phyloP scores from a whole-genome alignment of 2,329 filamentous ascomycete species.

The Talaromyces sp. region DNA sequence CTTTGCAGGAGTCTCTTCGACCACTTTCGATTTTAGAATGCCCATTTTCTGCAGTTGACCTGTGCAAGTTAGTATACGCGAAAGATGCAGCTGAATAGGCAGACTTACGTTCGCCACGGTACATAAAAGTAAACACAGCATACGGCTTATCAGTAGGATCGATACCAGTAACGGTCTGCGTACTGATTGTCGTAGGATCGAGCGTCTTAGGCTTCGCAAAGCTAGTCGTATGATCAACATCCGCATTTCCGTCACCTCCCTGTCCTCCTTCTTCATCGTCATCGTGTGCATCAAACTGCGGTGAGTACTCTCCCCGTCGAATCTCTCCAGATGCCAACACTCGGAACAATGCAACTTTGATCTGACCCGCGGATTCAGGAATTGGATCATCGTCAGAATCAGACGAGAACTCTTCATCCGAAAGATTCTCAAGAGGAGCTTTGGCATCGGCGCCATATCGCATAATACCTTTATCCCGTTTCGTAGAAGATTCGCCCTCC shows the following conservation, averaged over 20 bases:
- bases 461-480: constrained; percentile 57
- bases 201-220: constrained; percentile 95
- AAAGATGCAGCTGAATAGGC: not conserved
- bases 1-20: constrained; percentile 55
- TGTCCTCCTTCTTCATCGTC: constrained; percentile 71
- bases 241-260: constrained; percentile 59
- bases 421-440: constrained; percentile 68
- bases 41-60: constrained; percentile 97
- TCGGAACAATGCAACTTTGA: constrained; percentile 95
- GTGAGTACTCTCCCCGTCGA: constrained; percentile 95
- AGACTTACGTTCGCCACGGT: constrained; percentile 83
- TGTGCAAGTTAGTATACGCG: constrained; percentile 34
- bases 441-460: constrained; percentile 76
- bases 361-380: constrained; percentile 92
- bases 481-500: constrained; percentile 29
- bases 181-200: constrained; percentile 96
- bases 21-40: constrained; percentile 66
- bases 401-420: constrained; percentile 67
- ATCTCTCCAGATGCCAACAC: constrained; percentile 95
- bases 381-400: constrained; percentile 80
- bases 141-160: constrained; percentile 95
- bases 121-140: constrained; percentile 96
- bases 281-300: constrained; percentile 94
- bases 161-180: constrained; percentile 97
- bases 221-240: constrained; percentile 93